Conservation (phyloP, 495 filamentous ascomycete genomes). For the Xylaria longipes region DNA sequence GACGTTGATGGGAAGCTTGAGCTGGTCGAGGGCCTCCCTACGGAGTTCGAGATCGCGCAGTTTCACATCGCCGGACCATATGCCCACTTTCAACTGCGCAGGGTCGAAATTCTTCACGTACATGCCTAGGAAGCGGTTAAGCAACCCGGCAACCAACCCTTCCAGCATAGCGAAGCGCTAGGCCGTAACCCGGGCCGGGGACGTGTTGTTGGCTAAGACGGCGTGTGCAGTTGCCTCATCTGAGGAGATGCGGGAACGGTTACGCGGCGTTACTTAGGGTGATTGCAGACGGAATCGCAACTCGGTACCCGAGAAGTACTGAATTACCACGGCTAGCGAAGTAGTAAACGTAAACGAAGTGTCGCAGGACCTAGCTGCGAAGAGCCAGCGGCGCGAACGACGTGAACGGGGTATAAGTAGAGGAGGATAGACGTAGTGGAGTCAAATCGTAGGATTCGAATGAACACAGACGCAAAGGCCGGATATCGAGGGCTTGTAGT, state of each 20-base stretch:
- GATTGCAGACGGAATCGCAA: not conserved
- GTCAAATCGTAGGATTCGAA: not conserved
- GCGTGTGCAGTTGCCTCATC: constrained; percentile 41
- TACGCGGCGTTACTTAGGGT: not conserved
- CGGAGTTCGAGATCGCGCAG: constrained; percentile 89
- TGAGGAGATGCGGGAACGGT: constrained; percentile 25
- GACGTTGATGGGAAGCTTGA: constrained; percentile 94
- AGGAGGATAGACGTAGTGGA: not conserved
- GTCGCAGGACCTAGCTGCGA: not conserved
- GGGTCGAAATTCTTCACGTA: constrained; percentile 99
- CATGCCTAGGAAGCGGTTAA: constrained; percentile 99
- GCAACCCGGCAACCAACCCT: constrained; percentile 80
- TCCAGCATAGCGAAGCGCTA: constrained; percentile 61
- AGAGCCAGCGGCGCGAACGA: not conserved
- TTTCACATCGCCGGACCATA: constrained; percentile 97
- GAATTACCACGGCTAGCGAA: not conserved
- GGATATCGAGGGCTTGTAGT: not conserved
- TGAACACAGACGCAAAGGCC: not conserved
- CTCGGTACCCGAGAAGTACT: not conserved
- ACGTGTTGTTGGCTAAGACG: constrained; percentile 36
- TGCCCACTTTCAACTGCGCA: constrained; percentile 94
- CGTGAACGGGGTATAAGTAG: not conserved
- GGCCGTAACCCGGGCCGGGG: constrained; percentile 64
- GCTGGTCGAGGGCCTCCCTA: constrained; percentile 92
- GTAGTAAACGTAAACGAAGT: not conserved